Conservation (phyloP, 2,329 filamentous ascomycete species). For the Penicillium sp. region DNA sequence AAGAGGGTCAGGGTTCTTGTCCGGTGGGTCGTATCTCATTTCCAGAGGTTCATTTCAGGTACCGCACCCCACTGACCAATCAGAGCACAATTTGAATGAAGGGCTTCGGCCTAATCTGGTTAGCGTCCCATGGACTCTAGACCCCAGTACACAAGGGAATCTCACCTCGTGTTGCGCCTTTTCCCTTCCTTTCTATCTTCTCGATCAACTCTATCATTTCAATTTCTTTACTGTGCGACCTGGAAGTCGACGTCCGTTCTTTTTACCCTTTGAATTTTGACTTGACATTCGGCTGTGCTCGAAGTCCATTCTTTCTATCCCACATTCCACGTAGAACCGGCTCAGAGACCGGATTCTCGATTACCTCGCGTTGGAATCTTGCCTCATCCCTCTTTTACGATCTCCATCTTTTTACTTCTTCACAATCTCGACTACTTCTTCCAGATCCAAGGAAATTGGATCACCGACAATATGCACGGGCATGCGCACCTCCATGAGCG, state of each 20-base stretch:
- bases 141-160: conserved; percentile 7
- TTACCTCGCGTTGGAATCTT: conserved; percentile 22
- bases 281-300: conserved; percentile 23
- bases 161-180: conserved; percentile 1
- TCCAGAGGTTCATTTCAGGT: conserved; percentile 15
- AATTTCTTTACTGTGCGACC: conserved; percentile 14
- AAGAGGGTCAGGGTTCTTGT: conserved; percentile 3
- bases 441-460: conserved; percentile 2
- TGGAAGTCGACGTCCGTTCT: conserved; percentile 29
- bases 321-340: conserved; percentile 24
- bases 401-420: background rate
- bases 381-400: conserved; percentile 9
- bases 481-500: conserved; percentile 34
- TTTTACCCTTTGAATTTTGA: conserved; percentile 8
- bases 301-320: conserved; percentile 29
- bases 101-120: background rate
- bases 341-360: conserved; percentile 14
- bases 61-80: conserved; percentile 16
- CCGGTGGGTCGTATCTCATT: background rate
- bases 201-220: background rate
- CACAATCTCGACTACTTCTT: conserved; percentile 2
- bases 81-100: background rate
- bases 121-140: conserved; percentile 4
- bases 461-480: conserved; percentile 31
- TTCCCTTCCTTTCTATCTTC: conserved; percentile 1